These are phyloP conservation scores for Microcera coccophila DNA, from an alignment of 2,329 filamentous ascomycete species.

Conservation along the genomic window DNA sequence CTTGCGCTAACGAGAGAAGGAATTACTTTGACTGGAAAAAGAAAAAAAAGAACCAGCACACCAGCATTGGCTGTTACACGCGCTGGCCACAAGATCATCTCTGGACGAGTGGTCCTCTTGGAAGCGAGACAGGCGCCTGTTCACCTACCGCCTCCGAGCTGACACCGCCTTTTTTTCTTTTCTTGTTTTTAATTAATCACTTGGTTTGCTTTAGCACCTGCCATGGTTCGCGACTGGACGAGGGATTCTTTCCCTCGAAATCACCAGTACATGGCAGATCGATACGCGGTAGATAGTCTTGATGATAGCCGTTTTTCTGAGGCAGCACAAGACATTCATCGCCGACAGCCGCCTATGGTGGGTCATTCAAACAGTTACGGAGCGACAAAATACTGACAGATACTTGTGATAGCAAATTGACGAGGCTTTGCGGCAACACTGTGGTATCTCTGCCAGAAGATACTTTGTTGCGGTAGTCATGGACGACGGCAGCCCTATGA, in stretches of 20 bases:
- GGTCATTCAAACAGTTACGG: slow-evolving; percentile 4
- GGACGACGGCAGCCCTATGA: slow-evolving; percentile 45
- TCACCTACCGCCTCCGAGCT: no score
- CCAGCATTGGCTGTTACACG: no score
- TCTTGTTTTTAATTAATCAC: no score
- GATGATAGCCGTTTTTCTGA: slow-evolving; percentile 37
- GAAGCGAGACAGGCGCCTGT: no score
- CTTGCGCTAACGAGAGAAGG: no score
- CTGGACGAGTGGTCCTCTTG: no score
- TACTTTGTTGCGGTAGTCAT: slow-evolving; percentile 52
- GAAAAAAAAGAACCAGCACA: no score
- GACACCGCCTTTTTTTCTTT: no score
- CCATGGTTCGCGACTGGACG: slow-evolving; percentile 41
- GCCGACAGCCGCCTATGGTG: slow-evolving; percentile 40
- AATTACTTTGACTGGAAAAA: no score
- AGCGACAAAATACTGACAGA: slow-evolving; percentile 11
- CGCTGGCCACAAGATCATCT: no score
- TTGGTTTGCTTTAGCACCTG: slow-evolving; percentile 2
- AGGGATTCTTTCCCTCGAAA: slow-evolving; percentile 40
- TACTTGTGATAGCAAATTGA: slow-evolving; percentile 44
- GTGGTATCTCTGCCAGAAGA: slow-evolving; percentile 47
- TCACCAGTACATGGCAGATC: slow-evolving; percentile 27
- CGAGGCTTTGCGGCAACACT: slow-evolving; percentile 49
- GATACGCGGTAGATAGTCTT: slow-evolving; percentile 26
- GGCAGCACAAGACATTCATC: slow-evolving; percentile 29